These are phyloP conservation scores for Diphasiastrum complanatum DNA, from an alignment of 83 land plant species.

Conservation along the genomic window DNA sequence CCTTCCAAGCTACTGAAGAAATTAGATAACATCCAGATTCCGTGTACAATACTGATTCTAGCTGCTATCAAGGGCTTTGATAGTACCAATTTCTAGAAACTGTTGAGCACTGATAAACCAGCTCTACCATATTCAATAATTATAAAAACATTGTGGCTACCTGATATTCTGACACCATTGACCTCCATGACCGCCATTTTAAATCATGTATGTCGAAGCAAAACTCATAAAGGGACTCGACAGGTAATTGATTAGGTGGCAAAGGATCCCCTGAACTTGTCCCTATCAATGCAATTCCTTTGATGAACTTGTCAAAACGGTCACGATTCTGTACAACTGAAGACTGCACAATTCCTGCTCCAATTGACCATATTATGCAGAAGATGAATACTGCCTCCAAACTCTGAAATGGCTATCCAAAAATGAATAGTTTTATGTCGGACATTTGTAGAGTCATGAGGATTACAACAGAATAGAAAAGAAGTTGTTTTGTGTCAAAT, in stretches of 20 bases:
- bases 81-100: too few species aligned
- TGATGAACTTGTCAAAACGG: constrained; percentile 32
- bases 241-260: constrained; percentile 39
- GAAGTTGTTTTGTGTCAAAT: constrained; percentile 2
- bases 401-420: too few species aligned
- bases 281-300: constrained; percentile 26
- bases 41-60: too few species aligned
- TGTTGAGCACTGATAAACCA: too few species aligned
- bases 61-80: too few species aligned
- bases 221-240: constrained; percentile 26
- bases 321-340: constrained; percentile 24
- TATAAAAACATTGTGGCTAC: background rate
- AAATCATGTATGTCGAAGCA: constrained; percentile 25
- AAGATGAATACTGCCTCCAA: constrained; percentile 40
- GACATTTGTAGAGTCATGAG: too few species aligned
- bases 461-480: background rate
- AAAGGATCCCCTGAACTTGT: constrained; percentile 34
- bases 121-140: background rate
- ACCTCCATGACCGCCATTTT: constrained; percentile 38
- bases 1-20: too few species aligned
- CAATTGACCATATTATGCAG: constrained; percentile 33
- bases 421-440: too few species aligned
- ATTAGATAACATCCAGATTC: too few species aligned
- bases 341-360: constrained; percentile 35
- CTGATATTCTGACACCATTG: constrained; percentile 30